phyloP scores from a whole-genome alignment of 2,329 filamentous ascomycete genomes.

The Ceratocystis cubensis region DNA sequence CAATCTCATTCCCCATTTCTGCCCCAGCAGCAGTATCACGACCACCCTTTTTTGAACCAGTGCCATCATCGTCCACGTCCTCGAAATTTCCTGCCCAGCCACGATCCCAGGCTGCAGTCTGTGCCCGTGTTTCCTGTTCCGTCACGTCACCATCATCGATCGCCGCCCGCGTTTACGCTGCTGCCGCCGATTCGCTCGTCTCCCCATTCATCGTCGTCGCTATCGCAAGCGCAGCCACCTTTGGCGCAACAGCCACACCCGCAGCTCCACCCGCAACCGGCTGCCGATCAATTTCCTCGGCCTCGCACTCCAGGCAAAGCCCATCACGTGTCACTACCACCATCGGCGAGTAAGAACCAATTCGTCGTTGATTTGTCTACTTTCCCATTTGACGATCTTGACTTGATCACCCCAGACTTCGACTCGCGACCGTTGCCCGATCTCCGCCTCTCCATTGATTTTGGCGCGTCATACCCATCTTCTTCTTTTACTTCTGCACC shows the following conservation, averaged over 20 bases:
- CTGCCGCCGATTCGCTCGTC: constrained; percentile 3
- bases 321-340: constrained; percentile 19
- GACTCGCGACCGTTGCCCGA: constrained; percentile 4
- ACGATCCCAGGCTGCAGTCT: constrained; percentile 4
- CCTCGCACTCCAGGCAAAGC: neutral
- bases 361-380: constrained; percentile 16
- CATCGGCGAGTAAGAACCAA: constrained; percentile 17
- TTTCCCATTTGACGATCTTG: constrained; percentile 18
- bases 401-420: constrained; percentile 9
- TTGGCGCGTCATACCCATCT: neutral
- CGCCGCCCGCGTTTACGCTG: constrained; percentile 6
- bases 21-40: neutral
- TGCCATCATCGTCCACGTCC: neutral
- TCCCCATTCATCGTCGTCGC: neutral
- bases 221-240: neutral
- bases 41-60: neutral
- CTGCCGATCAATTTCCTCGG: neutral
- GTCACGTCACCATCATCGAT: neutral
- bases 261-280: neutral
- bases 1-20: constrained; percentile 1
- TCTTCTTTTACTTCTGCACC: neutral
- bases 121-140: constrained; percentile 6
- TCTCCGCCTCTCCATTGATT: constrained; percentile 10
- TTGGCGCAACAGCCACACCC: constrained; percentile 3
- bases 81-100: neutral